A percentile compares a stretch with the other conserved stretches of the same genome.
phyloP scores from a whole-genome alignment of 2,329 filamentous ascomycete species.

The Monosporascus ibericus region DNA sequence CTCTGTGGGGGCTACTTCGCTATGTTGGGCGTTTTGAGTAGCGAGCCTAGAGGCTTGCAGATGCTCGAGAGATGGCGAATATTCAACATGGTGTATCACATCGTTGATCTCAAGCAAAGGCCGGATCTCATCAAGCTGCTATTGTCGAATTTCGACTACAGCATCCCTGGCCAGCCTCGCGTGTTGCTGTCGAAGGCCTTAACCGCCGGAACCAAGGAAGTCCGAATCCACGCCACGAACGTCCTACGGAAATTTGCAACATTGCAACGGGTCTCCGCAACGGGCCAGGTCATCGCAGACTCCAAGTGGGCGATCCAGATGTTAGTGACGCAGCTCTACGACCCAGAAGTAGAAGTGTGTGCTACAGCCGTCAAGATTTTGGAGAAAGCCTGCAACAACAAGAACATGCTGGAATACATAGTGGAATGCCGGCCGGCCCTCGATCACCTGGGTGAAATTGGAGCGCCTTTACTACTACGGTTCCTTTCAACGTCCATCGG shows the following conservation, averaged over 20 bases:
- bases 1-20: constrained; percentile 91
- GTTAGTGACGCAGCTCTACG: constrained; percentile 96
- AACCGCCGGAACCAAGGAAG: constrained; percentile 84
- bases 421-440: constrained; percentile 92
- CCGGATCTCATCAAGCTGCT: constrained; percentile 87
- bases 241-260: constrained; percentile 81
- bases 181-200: constrained; percentile 91
- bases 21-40: constrained; percentile 81
- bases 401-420: constrained; percentile 86
- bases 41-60: constrained; percentile 72
- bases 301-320: constrained; percentile 95
- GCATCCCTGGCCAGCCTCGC: constrained; percentile 78
- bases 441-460: constrained; percentile 94
- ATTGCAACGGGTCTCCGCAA: constrained; percentile 34
- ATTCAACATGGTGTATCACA: constrained; percentile 99
- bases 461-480: constrained; percentile 82
- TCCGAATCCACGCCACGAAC: constrained; percentile 84
- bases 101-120: constrained; percentile 83
- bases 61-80: constrained; percentile 96
- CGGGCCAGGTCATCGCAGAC: constrained; percentile 48
- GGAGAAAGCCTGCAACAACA: constrained; percentile 94
- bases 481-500: constrained; percentile 95
- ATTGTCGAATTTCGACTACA: constrained; percentile 88
- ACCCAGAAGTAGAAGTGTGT: constrained; percentile 94
- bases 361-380: constrained; percentile 94